A percentile compares a stretch with the other conserved stretches of the same genome.
phyloP scores from a whole-genome alignment of 179 eudicot genomes.

The Patellifolia procumbens region DNA sequence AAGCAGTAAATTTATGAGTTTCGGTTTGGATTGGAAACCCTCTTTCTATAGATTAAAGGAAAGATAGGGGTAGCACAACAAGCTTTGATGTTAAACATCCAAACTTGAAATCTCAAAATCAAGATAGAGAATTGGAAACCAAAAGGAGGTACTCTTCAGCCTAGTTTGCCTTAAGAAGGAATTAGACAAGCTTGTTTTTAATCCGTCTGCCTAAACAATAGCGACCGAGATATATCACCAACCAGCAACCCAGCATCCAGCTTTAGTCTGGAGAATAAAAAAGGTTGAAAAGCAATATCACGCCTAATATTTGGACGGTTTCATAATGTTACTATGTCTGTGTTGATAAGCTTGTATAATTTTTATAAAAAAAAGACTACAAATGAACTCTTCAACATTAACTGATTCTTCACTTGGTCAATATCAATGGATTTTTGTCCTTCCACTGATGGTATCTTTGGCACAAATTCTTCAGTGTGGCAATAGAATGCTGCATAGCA shows the following conservation, averaged over 20 bases:
- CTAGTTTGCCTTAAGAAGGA: not conserved
- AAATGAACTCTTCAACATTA: too few relatives aligned
- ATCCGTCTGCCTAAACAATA: too few relatives aligned
- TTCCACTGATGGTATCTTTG: slow-evolving; percentile 60
- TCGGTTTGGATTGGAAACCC: too few relatives aligned
- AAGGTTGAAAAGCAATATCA: not conserved
- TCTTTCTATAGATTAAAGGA: too few relatives aligned
- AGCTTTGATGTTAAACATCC: not conserved
- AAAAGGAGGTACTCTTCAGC: not conserved
- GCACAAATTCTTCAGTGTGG: slow-evolving; percentile 79
- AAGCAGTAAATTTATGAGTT: too few relatives aligned
- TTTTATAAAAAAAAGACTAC: slow-evolving; percentile 13
- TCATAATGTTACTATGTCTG: too few relatives aligned
- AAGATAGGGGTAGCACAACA: too few relatives aligned
- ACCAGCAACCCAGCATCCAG: not conserved
- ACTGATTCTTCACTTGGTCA: slow-evolving; percentile 39
- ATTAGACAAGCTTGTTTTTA: too few relatives aligned
- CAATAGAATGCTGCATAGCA: slow-evolving; percentile 83
- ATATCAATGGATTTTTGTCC: slow-evolving; percentile 72
- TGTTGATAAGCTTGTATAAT: not conserved
- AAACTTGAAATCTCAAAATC: not conserved
- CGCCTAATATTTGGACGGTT: too few relatives aligned
- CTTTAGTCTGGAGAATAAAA: slow-evolving; percentile 1
- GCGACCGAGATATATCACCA: too few relatives aligned
- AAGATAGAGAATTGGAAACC: not conserved